Evolutionary conservation across 169 alveolate species (phyloP).

Genomic region (Plasmodium falciparum): DNA sequence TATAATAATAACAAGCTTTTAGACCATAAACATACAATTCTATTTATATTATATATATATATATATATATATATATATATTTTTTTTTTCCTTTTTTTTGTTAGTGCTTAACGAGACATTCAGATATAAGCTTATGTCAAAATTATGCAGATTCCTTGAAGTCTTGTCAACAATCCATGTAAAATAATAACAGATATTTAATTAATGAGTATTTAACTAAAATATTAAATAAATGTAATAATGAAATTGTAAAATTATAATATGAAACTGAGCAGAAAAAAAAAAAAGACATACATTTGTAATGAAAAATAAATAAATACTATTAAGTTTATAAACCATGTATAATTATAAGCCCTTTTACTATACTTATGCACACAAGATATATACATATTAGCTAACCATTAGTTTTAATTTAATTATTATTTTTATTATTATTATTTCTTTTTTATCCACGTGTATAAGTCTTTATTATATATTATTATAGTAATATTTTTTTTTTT

Average conservation of each 20-base stretch:
- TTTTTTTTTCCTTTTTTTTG: background rate
- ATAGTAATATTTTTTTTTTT: too few species aligned
- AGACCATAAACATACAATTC: background rate
- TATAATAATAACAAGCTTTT: too few species aligned
- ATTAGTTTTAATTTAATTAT: too few species aligned
- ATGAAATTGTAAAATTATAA: background rate
- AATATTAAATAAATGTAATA: background rate
- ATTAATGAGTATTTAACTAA: background rate
- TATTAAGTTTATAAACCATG: too few species aligned
- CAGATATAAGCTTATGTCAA: constrained; percentile 72
- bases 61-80: background rate
- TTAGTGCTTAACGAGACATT: constrained; percentile 70
- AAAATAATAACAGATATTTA: background rate
- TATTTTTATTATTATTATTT: too few species aligned
- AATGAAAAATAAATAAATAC: background rate
- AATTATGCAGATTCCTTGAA: constrained; percentile 75
- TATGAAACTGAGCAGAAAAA: background rate
- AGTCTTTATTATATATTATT: too few species aligned
- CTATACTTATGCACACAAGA: too few species aligned
- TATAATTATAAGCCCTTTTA: too few species aligned
- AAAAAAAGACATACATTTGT: background rate
- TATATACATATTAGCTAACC: too few species aligned
- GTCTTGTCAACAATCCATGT: constrained; percentile 75
- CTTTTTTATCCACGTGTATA: too few species aligned
- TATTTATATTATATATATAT: background rate